Evolutionary conservation across 345 rosid species (phyloP), one percentile per base, ranked within the genome.

Genomic region (Eucalyptus guilfoylei): DNA sequence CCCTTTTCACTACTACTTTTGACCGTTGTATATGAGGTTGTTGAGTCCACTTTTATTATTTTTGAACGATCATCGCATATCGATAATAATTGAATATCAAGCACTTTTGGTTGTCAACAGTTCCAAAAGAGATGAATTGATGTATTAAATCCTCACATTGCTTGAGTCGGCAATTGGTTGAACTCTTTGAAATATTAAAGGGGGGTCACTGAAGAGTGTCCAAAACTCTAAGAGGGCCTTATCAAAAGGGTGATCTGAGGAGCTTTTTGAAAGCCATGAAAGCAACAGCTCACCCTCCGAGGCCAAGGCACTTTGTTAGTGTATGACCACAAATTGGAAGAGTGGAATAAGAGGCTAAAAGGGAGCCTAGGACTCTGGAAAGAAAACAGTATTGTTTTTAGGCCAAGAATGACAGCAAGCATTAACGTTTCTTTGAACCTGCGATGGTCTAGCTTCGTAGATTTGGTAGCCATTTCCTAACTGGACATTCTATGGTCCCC

Each of bases 21-120:
- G 55, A 52, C 24, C 0, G 2, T 52, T 19, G 10, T 7, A 52
- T 52, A 52, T 52, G 55, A 52, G 55, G 3, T 17, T 52, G 9
- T 19, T 9, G 9, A 52, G 24, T 52, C 6, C 55, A 52, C 24
- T 52, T 52, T 52, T 52, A 52, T 2, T 52, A 0, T 16, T 52
- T 48, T 1, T 3, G 1, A 50, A 50, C 2, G 1, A 17, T 52
- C 21, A 52, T 52, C 0, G 10, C 58, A 52, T 19, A 52, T 52
- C 1, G 1, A 52, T 52, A 52, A 52, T 19, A 52, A 52, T 52
- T 52, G 10, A 52, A 8, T 19, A 52, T 52, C 58, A 7, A 52
- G 24, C 58, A 52, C 58, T 8, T 52, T 52, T 52, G 1, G 24
- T 17, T 52, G 24, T 52, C 24, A 19, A 52, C 5, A 1, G 24